phyloP scores from a whole-genome alignment of 2,329 filamentous ascomycete genomes.

The Sporothrix euskadiensis region DNA sequence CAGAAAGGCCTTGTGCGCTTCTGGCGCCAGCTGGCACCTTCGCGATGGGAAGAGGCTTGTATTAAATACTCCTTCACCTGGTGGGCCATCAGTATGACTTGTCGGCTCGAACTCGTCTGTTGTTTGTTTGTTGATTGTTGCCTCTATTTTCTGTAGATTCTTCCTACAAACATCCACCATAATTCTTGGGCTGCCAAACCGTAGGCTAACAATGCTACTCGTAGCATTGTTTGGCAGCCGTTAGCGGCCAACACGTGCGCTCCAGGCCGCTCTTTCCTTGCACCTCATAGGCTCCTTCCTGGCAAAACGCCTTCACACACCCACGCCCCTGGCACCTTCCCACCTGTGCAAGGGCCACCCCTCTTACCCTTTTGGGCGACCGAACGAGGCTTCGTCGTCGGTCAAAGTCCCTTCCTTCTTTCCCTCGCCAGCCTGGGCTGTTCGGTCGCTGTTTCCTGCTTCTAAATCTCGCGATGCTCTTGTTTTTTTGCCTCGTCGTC shows the following conservation, averaged over 20 bases:
- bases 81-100: no score
- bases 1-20: neutral
- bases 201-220: neutral
- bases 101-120: no score
- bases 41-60: neutral
- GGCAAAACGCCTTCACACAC: neutral
- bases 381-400: conserved; percentile 29
- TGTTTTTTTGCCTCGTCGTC: conserved; percentile 2
- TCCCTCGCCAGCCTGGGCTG: conserved; percentile 21
- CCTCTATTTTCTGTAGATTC: neutral
- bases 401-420: conserved; percentile 27
- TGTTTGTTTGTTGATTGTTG: neutral
- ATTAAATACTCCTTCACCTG: neutral
- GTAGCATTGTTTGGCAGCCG: neutral
- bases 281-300: conserved; percentile 6
- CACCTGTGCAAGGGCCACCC: conserved; percentile 8
- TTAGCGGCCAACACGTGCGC: conserved; percentile 18
- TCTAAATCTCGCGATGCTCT: conserved; percentile 25
- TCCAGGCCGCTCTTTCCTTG: neutral
- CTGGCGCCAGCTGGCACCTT: neutral
- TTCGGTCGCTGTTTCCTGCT: conserved; percentile 24
- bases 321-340: conserved; percentile 20
- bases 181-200: neutral
- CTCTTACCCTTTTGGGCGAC: conserved; percentile 32
- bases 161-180: neutral